phyloP scores from a whole-genome alignment of 352 stramenopile species.

The Pythium dissimile region DNA sequence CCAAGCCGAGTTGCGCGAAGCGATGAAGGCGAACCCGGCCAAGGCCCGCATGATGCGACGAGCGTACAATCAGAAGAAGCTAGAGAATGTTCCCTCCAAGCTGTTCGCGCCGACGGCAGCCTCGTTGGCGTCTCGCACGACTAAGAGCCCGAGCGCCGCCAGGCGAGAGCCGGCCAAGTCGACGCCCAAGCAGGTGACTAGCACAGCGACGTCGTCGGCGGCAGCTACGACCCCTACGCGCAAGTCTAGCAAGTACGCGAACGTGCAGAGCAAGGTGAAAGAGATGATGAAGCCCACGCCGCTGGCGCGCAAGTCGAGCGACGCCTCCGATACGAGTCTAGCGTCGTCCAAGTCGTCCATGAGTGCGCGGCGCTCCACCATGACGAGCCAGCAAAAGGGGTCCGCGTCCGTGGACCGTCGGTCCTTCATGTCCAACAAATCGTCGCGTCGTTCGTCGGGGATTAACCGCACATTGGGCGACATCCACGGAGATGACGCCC shows the following conservation, averaged over 20 bases:
- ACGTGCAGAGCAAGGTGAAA: constrained; percentile 52
- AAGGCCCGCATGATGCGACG: constrained; percentile 2
- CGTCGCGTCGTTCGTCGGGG: constrained; percentile 2
- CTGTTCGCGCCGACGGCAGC: constrained; percentile 19
- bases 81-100: constrained; percentile 24
- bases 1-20: constrained; percentile 8
- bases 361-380: neutral
- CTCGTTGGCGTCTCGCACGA: constrained; percentile 19
- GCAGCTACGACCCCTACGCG: neutral
- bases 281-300: constrained; percentile 23
- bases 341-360: neutral
- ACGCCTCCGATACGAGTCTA: constrained; percentile 4
- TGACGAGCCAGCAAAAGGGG: constrained; percentile 1
- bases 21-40: constrained; percentile 8
- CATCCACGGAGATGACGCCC: constrained; percentile 9
- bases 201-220: neutral
- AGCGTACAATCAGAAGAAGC: constrained; percentile 11
- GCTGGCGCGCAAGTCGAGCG: constrained; percentile 5
- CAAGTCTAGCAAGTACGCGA: constrained; percentile 40
- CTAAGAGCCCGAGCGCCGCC: constrained; percentile 11
- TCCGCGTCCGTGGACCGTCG: constrained; percentile 15
- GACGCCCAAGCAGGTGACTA: neutral
- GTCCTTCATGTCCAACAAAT: constrained; percentile 15
- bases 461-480: constrained; percentile 4
- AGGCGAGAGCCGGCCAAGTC: constrained; percentile 11